Evolutionary conservation across 495 filamentous ascomycete genomes (phyloP), one percentile per base, ranked within the genome.

Genomic region (Tuber brumale): DNA sequence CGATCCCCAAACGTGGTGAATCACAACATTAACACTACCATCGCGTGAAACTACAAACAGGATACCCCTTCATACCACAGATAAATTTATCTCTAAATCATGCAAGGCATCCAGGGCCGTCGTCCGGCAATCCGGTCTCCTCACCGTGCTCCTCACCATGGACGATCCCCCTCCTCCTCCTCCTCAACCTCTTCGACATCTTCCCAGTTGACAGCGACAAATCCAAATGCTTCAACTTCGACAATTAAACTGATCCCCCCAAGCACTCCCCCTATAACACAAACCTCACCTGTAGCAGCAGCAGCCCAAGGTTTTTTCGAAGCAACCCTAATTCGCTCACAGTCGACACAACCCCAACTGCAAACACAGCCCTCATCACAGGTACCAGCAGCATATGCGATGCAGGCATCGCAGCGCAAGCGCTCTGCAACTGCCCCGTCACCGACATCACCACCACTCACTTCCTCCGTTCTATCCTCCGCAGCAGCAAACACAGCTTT

Each of bases 351-450:
- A 76, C 83, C 23, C 70, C 83, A 61, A 76, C 81, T 14, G 77
- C 83, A 75, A 83, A 80, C 70, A 75, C 76, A 46, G 78, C 74
- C 70, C 72, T 69, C 74, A 81, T 82, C 27, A 75, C 85, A 70
- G 85, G 82, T 73, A 7, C 88, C 85, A 37, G 66, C 76, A n/a
- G 69, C 74, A 66, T 78, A 81, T 71, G 79, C 76, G 74, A 82
- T 83, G 81, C 81, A 82, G 70, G 73, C 81, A 48, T 81, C 74
- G 70, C 76, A 75, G 45, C 79, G 81, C 42, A 83, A 81, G 72
- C 75, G 81, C 7, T 81, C 79, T 7, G 79, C 79, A 14, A 83
- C 82, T 3, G 82, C 80, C 8, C 82, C 82, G 0, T 76, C 78
- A 2, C 81, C 81, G 9, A 73, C 81, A 7, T 81, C 81, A 16